A percentile compares a stretch with the other conserved stretches of the same genome.
These are phyloP conservation scores for Calonectria pseudoturangicola DNA, from an alignment of 2,329 filamentous ascomycete genomes.

Conservation along the genomic window DNA sequence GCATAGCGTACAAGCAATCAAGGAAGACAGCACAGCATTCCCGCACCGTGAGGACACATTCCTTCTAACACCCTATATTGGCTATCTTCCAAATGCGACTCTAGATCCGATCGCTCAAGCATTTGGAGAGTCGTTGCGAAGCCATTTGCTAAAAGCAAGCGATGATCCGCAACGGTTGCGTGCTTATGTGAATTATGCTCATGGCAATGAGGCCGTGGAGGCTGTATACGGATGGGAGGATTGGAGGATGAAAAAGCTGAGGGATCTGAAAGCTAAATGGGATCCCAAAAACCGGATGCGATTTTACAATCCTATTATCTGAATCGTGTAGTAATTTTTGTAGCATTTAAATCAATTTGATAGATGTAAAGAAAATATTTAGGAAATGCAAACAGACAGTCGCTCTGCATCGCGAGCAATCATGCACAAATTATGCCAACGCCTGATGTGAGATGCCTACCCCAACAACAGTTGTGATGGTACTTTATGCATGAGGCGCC, in stretches of 20 bases:
- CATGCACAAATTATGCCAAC: too few species aligned
- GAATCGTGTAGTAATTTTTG: neutral
- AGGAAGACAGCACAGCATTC: slow-evolving; percentile 38
- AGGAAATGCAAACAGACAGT: too few species aligned
- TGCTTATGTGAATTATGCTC: slow-evolving; percentile 48
- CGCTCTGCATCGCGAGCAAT: too few species aligned
- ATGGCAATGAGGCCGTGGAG: slow-evolving; percentile 39
- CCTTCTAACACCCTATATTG: slow-evolving; percentile 34
- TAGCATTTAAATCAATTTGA: too few species aligned
- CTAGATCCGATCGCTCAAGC: slow-evolving; percentile 36
- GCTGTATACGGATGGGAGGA: slow-evolving; percentile 41
- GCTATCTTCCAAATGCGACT: slow-evolving; percentile 42
- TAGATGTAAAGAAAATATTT: too few species aligned
- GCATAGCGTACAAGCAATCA: slow-evolving; percentile 34
- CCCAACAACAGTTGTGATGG: too few species aligned
- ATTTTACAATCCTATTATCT: slow-evolving; percentile 52
- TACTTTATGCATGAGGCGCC: too few species aligned
- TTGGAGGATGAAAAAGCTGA: slow-evolving; percentile 67
- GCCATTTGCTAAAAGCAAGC: slow-evolving; percentile 32
- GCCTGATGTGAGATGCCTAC: too few species aligned
- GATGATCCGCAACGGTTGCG: slow-evolving; percentile 36
- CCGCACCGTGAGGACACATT: slow-evolving; percentile 44
- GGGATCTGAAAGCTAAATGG: slow-evolving; percentile 66
- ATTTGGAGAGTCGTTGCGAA: slow-evolving; percentile 39
- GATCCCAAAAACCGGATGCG: slow-evolving; percentile 61